A percentile compares a stretch with the other conserved stretches of the same genome.
phyloP scores from a whole-genome alignment of 2,329 filamentous ascomycete genomes.

The Sclerotinia sclerotiorum region DNA sequence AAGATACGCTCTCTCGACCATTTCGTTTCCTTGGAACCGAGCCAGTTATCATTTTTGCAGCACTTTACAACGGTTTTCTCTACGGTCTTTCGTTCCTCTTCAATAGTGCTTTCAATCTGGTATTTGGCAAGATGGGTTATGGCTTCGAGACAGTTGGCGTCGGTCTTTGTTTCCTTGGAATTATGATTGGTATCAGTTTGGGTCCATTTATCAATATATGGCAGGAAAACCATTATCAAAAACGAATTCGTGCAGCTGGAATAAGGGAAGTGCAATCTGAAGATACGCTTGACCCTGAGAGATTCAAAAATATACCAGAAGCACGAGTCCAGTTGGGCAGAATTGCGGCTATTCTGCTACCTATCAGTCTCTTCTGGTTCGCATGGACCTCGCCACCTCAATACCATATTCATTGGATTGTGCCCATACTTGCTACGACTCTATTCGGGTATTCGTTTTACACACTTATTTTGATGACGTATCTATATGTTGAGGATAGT shows the following conservation, averaged over 20 bases:
- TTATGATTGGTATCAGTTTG: slow-evolving; percentile 44
- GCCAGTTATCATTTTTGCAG: slow-evolving; percentile 59
- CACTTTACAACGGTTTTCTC: slow-evolving; percentile 59
- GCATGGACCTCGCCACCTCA: slow-evolving; percentile 40
- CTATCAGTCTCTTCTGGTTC: slow-evolving; percentile 43
- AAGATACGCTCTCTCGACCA: slow-evolving; percentile 37
- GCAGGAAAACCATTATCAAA: slow-evolving; percentile 42
- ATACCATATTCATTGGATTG: slow-evolving; percentile 41
- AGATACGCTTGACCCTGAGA: slow-evolving; percentile 4
- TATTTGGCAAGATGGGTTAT: slow-evolving; percentile 47
- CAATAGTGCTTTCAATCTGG: slow-evolving; percentile 46
- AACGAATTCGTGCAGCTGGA: slow-evolving; percentile 42
- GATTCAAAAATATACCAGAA: slow-evolving; percentile 44
- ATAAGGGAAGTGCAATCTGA: neutral
- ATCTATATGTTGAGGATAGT: slow-evolving; percentile 50
- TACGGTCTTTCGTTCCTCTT: slow-evolving; percentile 54
- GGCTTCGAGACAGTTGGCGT: slow-evolving; percentile 45
- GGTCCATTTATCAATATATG: slow-evolving; percentile 46
- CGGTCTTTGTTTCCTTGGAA: slow-evolving; percentile 45
- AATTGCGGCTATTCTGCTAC: slow-evolving; percentile 43
- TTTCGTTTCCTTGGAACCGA: slow-evolving; percentile 58
- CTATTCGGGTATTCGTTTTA: slow-evolving; percentile 54
- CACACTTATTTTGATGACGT: slow-evolving; percentile 50
- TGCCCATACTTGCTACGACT: slow-evolving; percentile 50
- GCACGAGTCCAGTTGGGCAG: slow-evolving; percentile 45